phyloP scores from a whole-genome alignment of 2,329 filamentous ascomycete genomes.

The Xylaria sp. region DNA sequence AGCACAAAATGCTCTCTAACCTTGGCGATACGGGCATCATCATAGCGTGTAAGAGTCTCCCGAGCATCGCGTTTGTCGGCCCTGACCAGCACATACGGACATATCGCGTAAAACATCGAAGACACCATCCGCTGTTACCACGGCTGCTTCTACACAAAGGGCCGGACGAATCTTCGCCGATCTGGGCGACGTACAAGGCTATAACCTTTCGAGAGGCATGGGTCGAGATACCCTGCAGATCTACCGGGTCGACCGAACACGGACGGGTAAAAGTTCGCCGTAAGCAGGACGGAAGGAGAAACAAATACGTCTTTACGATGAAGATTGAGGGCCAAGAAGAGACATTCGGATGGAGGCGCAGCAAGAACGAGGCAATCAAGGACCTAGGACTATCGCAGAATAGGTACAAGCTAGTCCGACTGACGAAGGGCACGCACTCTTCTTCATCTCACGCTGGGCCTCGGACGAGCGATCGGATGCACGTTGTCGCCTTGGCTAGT shows the following conservation, averaged over 20 bases:
- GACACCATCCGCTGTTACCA: slow-evolving; percentile 23
- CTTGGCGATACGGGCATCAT: slow-evolving; percentile 11
- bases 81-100: slow-evolving; percentile 24
- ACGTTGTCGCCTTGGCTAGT: slow-evolving; percentile 31
- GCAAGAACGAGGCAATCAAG: slow-evolving; percentile 23
- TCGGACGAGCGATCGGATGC: slow-evolving; percentile 27
- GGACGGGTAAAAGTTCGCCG: slow-evolving; percentile 26
- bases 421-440: slow-evolving; percentile 11
- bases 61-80: slow-evolving; percentile 18
- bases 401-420: slow-evolving; percentile 30
- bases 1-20: neutral
- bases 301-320: slow-evolving; percentile 35
- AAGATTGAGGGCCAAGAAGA: slow-evolving; percentile 16
- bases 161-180: slow-evolving; percentile 3
- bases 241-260: slow-evolving; percentile 21
- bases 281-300: slow-evolving; percentile 18
- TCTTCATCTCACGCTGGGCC: slow-evolving; percentile 6
- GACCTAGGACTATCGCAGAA: slow-evolving; percentile 26
- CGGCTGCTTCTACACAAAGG: slow-evolving; percentile 22
- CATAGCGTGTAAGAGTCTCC: slow-evolving; percentile 28
- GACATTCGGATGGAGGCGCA: slow-evolving; percentile 35
- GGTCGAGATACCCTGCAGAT: slow-evolving; percentile 26
- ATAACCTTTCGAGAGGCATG: slow-evolving; percentile 16
- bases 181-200: slow-evolving; percentile 33
- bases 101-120: slow-evolving; percentile 29